These are phyloP conservation scores for Raffaelea ambrosiae DNA, from an alignment of 2,329 filamentous ascomycete species.

Conservation along the genomic window DNA sequence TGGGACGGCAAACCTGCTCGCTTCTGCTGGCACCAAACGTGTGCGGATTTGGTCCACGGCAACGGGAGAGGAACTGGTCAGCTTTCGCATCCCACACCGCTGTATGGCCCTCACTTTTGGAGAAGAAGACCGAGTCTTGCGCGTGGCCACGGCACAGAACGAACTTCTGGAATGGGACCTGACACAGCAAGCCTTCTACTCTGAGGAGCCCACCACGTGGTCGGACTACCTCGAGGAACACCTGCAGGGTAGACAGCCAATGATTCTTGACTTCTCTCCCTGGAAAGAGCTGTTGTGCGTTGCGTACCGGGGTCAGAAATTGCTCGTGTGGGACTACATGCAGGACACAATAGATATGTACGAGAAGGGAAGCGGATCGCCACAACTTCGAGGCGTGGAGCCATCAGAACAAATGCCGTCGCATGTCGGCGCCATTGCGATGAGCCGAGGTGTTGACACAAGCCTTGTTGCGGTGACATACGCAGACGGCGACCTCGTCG, in stretches of 20 bases:
- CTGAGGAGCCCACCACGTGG: not conserved
- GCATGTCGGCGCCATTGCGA: conserved; percentile 12
- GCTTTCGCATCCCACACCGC: conserved; percentile 5
- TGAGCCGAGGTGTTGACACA: conserved; percentile 12
- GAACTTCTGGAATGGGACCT: conserved; percentile 13
- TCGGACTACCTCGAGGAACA: not conserved
- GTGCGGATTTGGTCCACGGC: conserved; percentile 12
- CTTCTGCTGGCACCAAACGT: conserved; percentile 8
- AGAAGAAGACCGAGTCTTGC: conserved; percentile 11
- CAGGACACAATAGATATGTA: conserved; percentile 9
- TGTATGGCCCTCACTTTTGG: conserved; percentile 12
- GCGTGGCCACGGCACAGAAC: conserved; percentile 12
- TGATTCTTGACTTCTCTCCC: conserved; percentile 8
- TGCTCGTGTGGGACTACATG: conserved; percentile 16
- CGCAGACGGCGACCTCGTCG: conserved; percentile 18
- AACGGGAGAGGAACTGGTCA: not conserved
- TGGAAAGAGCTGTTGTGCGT: conserved; percentile 15
- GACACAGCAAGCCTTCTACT: not conserved
- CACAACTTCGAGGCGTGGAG: too few species aligned
- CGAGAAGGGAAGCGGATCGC: not conserved
- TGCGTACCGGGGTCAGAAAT: conserved; percentile 18
- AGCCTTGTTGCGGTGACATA: conserved; percentile 18
- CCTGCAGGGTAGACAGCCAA: not conserved
- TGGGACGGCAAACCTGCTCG: conserved; percentile 8
- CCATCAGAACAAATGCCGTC: too few species aligned